Conservation (phyloP, 106 monocot species). For the Platanthera zijinensis region DNA sequence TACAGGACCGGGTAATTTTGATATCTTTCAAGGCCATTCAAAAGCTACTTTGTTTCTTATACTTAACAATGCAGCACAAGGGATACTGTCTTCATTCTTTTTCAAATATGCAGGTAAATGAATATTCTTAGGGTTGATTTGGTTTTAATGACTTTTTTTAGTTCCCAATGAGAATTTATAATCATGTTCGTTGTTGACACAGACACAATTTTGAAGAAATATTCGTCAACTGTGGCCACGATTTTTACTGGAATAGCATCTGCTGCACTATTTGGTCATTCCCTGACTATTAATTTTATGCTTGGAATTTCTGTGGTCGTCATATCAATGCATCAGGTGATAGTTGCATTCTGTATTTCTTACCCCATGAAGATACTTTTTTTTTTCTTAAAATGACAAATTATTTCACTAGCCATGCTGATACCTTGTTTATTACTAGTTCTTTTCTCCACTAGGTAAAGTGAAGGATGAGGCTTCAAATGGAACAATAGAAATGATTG, state of each 20-base stretch:
- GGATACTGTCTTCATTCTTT: slow-evolving; percentile 93
- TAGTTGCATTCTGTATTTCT: background rate
- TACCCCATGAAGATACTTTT: background rate
- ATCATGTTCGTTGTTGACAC: background rate
- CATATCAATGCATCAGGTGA: slow-evolving; percentile 98
- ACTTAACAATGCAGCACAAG: slow-evolving; percentile 90
- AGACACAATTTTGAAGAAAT: slow-evolving; percentile 97
- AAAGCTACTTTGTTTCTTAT: slow-evolving; percentile 85
- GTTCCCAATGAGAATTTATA: background rate
- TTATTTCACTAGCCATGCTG: background rate
- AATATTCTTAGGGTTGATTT: background rate
- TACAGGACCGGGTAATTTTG: slow-evolving; percentile 67
- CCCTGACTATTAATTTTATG: slow-evolving; percentile 84
- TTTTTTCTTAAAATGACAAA: background rate
- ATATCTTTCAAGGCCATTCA: slow-evolving; percentile 83
- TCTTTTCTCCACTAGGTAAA: slow-evolving; percentile 91
- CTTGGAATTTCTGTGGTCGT: slow-evolving; percentile 89
- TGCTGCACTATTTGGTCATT: slow-evolving; percentile 82
- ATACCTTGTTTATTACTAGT: slow-evolving; percentile 31
- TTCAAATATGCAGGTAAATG: slow-evolving; percentile 93
- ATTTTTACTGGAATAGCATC: slow-evolving; percentile 96
- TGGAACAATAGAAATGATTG: slow-evolving; percentile 51
- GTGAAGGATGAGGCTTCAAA: slow-evolving; percentile 60
- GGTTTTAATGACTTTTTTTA: background rate
- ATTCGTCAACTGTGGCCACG: slow-evolving; percentile 95